Conservation (phyloP, 2,329 filamentous ascomycete genomes). For the Fusarium virguliforme region DNA sequence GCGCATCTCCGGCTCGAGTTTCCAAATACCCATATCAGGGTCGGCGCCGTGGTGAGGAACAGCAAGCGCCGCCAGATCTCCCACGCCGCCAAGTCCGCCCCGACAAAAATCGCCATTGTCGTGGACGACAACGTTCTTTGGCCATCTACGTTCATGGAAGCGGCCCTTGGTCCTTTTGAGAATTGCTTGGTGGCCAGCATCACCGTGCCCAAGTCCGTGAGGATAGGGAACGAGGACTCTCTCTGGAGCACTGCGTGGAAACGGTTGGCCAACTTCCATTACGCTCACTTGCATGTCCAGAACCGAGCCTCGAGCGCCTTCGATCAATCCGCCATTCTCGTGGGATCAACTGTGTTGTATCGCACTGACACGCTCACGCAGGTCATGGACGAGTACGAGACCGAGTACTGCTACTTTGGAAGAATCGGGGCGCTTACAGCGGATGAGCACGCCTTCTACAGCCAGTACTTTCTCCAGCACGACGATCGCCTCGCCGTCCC, state of each 20-base stretch:
- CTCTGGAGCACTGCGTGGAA: conserved; percentile 14
- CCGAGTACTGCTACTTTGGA: conserved; percentile 29
- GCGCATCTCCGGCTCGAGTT: background rate
- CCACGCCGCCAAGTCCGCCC: conserved; percentile 25
- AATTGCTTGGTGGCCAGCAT: conserved; percentile 23
- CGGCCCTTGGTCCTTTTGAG: conserved; percentile 30
- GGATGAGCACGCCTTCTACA: conserved; percentile 39
- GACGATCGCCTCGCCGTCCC: conserved; percentile 26
- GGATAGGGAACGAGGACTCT: background rate
- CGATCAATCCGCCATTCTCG: conserved; percentile 25
- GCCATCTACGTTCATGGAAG: conserved; percentile 25
- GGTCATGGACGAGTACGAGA: conserved; percentile 23
- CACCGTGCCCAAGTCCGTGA: conserved; percentile 25
- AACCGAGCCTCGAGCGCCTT: conserved; percentile 20
- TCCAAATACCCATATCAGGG: conserved; percentile 22
- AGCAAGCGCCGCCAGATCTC: conserved; percentile 41
- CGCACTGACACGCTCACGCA: conserved; percentile 15
- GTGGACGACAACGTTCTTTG: conserved; percentile 38
- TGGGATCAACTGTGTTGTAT: conserved; percentile 25
- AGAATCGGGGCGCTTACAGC: conserved; percentile 22
- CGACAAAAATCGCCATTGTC: conserved; percentile 22
- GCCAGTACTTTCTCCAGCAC: conserved; percentile 26
- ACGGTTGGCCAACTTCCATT: conserved; percentile 26
- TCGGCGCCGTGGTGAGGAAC: conserved; percentile 34
- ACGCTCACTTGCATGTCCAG: conserved; percentile 20